phyloP scores from a whole-genome alignment of 1,284 basidiomycete genomes.

The Psilocybe mexicana region DNA sequence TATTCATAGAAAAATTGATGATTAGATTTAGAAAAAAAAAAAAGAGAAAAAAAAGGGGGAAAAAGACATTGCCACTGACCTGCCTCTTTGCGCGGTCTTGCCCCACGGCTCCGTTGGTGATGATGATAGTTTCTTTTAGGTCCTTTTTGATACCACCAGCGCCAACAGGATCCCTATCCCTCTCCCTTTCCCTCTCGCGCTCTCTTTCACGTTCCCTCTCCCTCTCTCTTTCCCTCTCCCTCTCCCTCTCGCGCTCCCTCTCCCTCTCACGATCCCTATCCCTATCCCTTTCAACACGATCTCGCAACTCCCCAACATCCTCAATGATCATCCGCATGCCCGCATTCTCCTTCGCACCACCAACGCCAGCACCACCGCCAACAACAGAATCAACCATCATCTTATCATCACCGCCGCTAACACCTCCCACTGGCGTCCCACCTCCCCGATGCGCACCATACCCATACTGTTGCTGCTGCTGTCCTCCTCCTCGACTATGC shows the following conservation, averaged over 20 bases:
- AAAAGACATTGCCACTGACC: conserved; percentile 27
- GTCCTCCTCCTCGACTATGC: not conserved
- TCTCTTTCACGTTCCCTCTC: conserved; percentile 7
- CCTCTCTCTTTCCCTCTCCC: conserved; percentile 9
- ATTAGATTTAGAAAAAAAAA: conserved; percentile 5
- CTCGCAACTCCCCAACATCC: conserved; percentile 2
- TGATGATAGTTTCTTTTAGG: not conserved
- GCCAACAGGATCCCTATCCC: not conserved
- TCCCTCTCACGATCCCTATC: not conserved
- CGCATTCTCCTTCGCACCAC: not conserved
- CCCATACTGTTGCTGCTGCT: not conserved
- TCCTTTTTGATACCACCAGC: conserved; percentile 9
- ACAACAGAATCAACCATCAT: not conserved
- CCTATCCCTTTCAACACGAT: conserved; percentile 4
- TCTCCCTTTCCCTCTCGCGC: not conserved
- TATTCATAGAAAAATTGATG: conserved; percentile 12
- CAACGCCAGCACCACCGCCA: not conserved
- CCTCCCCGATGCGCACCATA: not conserved
- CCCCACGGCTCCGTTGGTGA: not conserved
- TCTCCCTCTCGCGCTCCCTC: not conserved
- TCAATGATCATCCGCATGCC: conserved; percentile 13
- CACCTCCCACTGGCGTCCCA: not conserved
- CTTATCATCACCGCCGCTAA: not conserved
- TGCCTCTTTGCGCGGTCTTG: conserved; percentile 35
- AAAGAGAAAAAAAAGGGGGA: not conserved